Evolutionary conservation across 2,329 filamentous ascomycete genomes (phyloP), one percentile per base, ranked within the genome.

Genomic region (Chaetomiaceae sp.): DNA sequence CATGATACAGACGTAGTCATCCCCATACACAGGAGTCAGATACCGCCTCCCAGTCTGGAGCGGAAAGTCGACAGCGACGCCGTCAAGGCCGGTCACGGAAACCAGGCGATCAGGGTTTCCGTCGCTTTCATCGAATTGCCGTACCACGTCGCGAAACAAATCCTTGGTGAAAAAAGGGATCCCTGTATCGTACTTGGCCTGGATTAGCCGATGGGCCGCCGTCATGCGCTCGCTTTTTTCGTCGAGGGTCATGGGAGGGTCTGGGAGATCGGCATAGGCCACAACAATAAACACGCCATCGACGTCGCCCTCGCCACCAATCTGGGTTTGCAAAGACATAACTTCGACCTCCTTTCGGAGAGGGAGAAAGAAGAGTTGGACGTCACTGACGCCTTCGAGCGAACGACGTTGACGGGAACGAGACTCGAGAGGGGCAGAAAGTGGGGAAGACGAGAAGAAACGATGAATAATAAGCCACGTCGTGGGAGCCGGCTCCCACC

Each of bases 161-260:
- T 32, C 32, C 20, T 55, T 51, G 43, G 42, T 51, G 9, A 48
- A 48, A 32, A 55, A 48, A 9, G 48, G 48, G 1, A 36, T 32
- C 8, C 44, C 48, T 3, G 47, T 20, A 14, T 51, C 44, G 27
- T 51, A 55, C 37, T 42, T 41, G 20, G 37, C 29, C 21, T 6
- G 29, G 29, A 42, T 41, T 2, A 42, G 20, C 10, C 25, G 36
- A 20, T 49, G 20, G 4, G 47, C 29, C 16, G 38, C 37, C n/a
- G 14, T 14, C 21, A 23, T n/a, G 29, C 2, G 8, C 30, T 49
- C 37, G 14, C 37, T 16, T 30, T 18, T 20, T 27, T 42, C 27
- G 9, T 34, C 27, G 14, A 27, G 20, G 20, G 27, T 34, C 37
- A 34, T 41, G 9, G 27, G 47, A 7, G 29, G 29, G 9, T 25